Base-by-base conservation (phyloP, 1,284 basidiomycete genomes). In the Naganishia albida region DNA sequence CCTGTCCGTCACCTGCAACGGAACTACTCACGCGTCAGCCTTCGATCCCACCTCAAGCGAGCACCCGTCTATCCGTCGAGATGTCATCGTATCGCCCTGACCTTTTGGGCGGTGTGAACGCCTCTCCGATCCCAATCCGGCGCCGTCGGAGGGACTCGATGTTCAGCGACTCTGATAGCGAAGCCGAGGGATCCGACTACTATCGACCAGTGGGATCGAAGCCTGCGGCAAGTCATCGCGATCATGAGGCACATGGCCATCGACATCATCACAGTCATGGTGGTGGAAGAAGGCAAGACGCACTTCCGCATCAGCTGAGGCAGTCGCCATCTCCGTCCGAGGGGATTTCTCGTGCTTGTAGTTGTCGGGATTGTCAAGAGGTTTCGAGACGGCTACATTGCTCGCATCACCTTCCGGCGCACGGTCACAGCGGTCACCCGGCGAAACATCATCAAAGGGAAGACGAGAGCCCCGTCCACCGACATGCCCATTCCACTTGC, bases 41-140 rank as follows among this genome's bases (percentile, higher is more conserved):
- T 4, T 10, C 25, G 48, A 26, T 8, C 18, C 25, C 10, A 49
- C 23, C 25, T n/a, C 6, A 43, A 49, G 25, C 48, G 20, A 18
- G n/a, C 10, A 10, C 10, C 48, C 26, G 30, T 15, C 23, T 51
- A 51, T 13, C 25, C 18, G 20, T n/a, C 10, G 12, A 16, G 12
- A 60, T 49, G 48, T 40, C 46, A 25, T 40, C 34, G n/a, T n/a
- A 50, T 18, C 34, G 25, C 7, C 34, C 38, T 6, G 25, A 25
- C 26, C 18, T 34, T 13, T 2, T 38, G 20, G 57, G 18, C 3
- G 23, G 23, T 13, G n/a, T 39, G 30, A 42, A 49, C 25, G 46
- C 57, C 13, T 48, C 46, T 4, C 57, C 57, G 13, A 49, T 50
- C 26, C 46, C 46, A 3, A 60, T 60, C 25, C 57, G 25, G 10